Percentiles rank a stretch among this genome's conserved stretches.
These are phyloP conservation scores for Tricholoma furcatifolium DNA, from an alignment of 768 basidiomycete species.

Conservation along the genomic window DNA sequence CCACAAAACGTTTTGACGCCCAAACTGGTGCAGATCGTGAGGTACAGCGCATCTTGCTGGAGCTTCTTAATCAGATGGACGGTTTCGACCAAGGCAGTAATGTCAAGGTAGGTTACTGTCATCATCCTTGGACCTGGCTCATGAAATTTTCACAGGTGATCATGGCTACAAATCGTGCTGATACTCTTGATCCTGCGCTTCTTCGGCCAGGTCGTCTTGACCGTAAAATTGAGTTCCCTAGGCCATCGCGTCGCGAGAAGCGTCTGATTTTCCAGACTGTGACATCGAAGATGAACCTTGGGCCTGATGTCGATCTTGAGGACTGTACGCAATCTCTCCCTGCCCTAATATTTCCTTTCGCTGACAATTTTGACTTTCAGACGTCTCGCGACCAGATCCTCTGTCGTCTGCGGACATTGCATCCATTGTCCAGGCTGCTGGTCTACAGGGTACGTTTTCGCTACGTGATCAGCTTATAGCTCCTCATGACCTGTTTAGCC, in stretches of 20 bases:
- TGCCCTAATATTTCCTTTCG: background rate
- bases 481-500: constrained; percentile 44
- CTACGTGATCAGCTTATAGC: background rate
- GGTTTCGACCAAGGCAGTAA: constrained; percentile 99
- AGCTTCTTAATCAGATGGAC: constrained; percentile 98
- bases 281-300: constrained; percentile 95
- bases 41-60: constrained; percentile 96
- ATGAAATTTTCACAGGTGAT: constrained; percentile 66
- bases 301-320: constrained; percentile 96
- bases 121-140: background rate
- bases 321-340: constrained; percentile 69
- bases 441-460: constrained; percentile 77
- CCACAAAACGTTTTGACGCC: constrained; percentile 98
- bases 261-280: constrained; percentile 98
- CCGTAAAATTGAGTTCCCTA: constrained; percentile 97
- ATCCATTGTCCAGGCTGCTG: constrained; percentile 94
- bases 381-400: constrained; percentile 95
- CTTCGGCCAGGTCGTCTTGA: constrained; percentile 97
- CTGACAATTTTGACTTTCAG: constrained; percentile 38
- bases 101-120: constrained; percentile 78
- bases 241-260: constrained; percentile 91
- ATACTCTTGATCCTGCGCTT: constrained; percentile 96
- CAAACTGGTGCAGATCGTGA: constrained; percentile 99
- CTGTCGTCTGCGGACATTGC: constrained; percentile 95
- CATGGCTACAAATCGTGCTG: constrained; percentile 99